Percentiles rank a stretch among this genome's conserved stretches.
Conservation (phyloP, 2,329 filamentous ascomycete species). For the Alternaria alternata region DNA sequence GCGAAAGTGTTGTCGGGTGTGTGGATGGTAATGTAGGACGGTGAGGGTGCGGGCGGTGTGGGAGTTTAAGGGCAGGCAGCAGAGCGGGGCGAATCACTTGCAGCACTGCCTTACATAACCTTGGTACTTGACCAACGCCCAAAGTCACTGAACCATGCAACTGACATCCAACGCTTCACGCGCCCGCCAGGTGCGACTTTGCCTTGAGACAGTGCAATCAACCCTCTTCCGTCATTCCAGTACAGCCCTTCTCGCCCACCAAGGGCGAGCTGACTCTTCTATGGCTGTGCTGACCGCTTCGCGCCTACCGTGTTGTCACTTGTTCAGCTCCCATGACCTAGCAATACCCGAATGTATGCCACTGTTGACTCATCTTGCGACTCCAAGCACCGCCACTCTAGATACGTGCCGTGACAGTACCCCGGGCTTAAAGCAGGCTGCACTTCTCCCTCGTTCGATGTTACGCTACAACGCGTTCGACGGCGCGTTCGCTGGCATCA, state of each 20-base stretch:
- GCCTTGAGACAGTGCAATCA: constrained; percentile 19
- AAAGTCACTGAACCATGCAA: constrained; percentile 17
- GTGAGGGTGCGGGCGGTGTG: constrained; percentile 44
- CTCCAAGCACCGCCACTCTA: background rate
- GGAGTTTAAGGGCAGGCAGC: constrained; percentile 43
- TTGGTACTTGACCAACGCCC: constrained; percentile 10
- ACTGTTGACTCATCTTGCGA: constrained; percentile 27
- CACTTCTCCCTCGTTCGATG: background rate
- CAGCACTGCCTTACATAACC: constrained; percentile 16
- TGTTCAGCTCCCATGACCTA: constrained; percentile 40
- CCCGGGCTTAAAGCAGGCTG: background rate
- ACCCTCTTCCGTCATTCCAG: constrained; percentile 24
- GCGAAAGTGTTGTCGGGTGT: constrained; percentile 19
- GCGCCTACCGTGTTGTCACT: constrained; percentile 38
- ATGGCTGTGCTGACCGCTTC: constrained; percentile 43
- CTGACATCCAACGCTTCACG: constrained; percentile 11
- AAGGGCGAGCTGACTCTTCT: constrained; percentile 34
- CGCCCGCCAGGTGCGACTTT: constrained; percentile 18
- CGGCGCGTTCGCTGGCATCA: constrained; percentile 10
- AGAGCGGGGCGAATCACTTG: constrained; percentile 36
- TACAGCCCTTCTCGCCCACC: constrained; percentile 28
- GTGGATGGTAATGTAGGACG: constrained; percentile 37
- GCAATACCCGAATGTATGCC: constrained; percentile 1
- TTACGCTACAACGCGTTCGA: constrained; percentile 3
- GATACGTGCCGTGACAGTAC: background rate